Percentiles rank a stretch among this genome's conserved stretches.
phyloP scores from a whole-genome alignment of 805 yeast species.

The Barnettozyma sucrosica region DNA sequence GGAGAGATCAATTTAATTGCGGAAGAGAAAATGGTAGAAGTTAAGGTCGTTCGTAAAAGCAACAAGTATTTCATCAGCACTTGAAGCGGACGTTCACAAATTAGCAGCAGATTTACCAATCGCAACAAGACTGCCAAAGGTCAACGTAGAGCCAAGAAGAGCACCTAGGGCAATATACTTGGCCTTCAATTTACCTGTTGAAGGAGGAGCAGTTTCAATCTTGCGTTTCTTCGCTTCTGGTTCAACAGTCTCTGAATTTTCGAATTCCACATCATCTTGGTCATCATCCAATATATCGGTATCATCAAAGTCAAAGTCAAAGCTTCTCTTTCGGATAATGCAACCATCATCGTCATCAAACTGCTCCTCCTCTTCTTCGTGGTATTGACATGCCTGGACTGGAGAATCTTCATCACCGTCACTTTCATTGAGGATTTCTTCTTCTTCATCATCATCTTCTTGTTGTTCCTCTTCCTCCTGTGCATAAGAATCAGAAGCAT shows the following conservation, averaged over 20 bases:
- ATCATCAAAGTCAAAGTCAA: neutral
- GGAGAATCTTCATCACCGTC: neutral
- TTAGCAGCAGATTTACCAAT: constrained; percentile 7
- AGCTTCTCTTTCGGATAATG: constrained; percentile 1
- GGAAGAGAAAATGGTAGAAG: neutral
- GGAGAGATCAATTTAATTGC: neutral
- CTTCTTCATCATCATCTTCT: neutral
- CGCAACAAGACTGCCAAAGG: constrained; percentile 10
- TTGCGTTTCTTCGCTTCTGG: neutral
- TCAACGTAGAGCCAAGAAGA: constrained; percentile 9
- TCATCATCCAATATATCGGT: neutral
- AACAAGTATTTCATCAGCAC: neutral
- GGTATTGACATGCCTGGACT: neutral
- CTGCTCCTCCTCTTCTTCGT: neutral
- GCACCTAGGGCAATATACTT: constrained; percentile 9
- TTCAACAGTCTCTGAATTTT: neutral
- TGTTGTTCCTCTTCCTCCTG: neutral
- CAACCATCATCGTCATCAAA: constrained; percentile 10
- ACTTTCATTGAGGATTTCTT: neutral
- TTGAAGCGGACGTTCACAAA: neutral
- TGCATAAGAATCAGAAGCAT: neutral
- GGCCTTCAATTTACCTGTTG: neutral
- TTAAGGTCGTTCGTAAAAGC: neutral
- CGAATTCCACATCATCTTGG: neutral
- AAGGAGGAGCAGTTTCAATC: neutral